Evolutionary conservation across 805 yeast genomes (phyloP), one percentile per base, ranked within the genome.

Genomic region (Teunomyces panamensis): DNA sequence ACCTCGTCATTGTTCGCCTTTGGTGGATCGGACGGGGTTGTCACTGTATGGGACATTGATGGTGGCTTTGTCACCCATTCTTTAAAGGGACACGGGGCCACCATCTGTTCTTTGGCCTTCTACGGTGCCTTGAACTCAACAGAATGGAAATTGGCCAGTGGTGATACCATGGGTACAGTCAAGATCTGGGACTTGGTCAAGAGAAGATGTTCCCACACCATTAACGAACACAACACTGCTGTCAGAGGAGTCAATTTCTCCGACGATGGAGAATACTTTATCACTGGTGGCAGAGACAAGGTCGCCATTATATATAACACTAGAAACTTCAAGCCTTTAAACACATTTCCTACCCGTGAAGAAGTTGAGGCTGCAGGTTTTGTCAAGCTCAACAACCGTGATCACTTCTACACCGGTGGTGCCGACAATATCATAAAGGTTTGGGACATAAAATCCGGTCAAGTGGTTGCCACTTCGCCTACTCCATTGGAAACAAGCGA

Each of bases 1-100:
- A 89, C 97, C 0, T 85, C 96, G 2, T 83, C 96, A 2, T 72
- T 94, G 32, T 80, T 91, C 59, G 96, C 97, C 14, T 84, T 94
- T 60, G 99, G 99, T 34, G 90, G 96, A 42, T 87, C 97, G 0
- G 99, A 94, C 65, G 98, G 99, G 42, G 79, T 83, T 36, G 86
- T 91, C 13, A 83, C 88, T 39, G 95, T 94, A 1, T 90, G 96
- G 85, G 99, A 94, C 65, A 77, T 94, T 32, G 91, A 83, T 53
- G 90, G 90, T 30, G 91, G 94, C 1, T 89, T 78, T 54, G 80
- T 86, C 3, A 94, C 99, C 0, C 99, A 94, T 66, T 83, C 89
- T 10, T 77, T 94, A 48, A 86, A 87, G 64, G 98, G 99, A 0
- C 99, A 94, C 64, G 96, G 96, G 16, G 84, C 94, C 9, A 86